A percentile compares a stretch with the other conserved stretches of the same genome.
These are phyloP conservation scores for Xylaria curta DNA, from an alignment of 495 filamentous ascomycete species.

Conservation along the genomic window DNA sequence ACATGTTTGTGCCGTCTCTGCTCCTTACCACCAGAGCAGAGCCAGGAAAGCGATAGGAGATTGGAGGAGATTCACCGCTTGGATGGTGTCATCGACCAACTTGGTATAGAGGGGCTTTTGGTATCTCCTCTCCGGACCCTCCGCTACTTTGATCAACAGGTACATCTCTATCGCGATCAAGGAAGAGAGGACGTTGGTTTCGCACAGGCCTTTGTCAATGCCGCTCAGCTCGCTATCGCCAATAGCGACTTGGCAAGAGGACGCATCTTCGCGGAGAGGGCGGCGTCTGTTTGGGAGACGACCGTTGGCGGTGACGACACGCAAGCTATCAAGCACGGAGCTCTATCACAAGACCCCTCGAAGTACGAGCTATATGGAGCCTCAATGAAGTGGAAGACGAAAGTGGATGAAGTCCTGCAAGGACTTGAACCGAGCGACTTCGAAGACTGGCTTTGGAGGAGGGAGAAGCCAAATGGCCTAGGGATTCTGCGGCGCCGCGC, in stretches of 20 bases:
- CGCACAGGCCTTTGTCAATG: constrained; percentile 35
- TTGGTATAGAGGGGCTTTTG: constrained; percentile 17
- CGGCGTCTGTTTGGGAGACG: constrained; percentile 29
- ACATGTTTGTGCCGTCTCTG: constrained; percentile 43
- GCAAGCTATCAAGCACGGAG: constrained; percentile 13
- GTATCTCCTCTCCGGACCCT: constrained; percentile 28
- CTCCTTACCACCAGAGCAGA: constrained; percentile 37
- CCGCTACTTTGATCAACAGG: constrained; percentile 28
- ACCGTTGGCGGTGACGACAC: constrained; percentile 31
- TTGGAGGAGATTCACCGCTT: constrained; percentile 20
- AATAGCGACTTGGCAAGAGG: constrained; percentile 46
- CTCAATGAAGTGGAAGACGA: constrained; percentile 38
- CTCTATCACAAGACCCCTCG: constrained; percentile 31
- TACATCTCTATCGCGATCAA: constrained; percentile 30
- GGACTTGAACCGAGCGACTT: constrained; percentile 35
- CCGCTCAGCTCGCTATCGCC: constrained; percentile 42
- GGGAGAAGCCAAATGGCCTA: constrained; percentile 32
- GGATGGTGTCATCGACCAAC: constrained; percentile 31
- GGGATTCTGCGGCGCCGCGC: constrained; percentile 34
- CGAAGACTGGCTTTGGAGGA: constrained; percentile 42
- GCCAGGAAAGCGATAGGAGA: constrained; percentile 37
- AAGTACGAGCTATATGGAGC: constrained; percentile 18
- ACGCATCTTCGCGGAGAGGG: constrained; percentile 44
- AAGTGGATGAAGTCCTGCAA: constrained; percentile 32
- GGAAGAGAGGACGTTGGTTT: constrained; percentile 33